Evolutionary conservation across 1,284 basidiomycete genomes (phyloP).

Genomic region (Cutaneotrichosporon cutaneum): DNA sequence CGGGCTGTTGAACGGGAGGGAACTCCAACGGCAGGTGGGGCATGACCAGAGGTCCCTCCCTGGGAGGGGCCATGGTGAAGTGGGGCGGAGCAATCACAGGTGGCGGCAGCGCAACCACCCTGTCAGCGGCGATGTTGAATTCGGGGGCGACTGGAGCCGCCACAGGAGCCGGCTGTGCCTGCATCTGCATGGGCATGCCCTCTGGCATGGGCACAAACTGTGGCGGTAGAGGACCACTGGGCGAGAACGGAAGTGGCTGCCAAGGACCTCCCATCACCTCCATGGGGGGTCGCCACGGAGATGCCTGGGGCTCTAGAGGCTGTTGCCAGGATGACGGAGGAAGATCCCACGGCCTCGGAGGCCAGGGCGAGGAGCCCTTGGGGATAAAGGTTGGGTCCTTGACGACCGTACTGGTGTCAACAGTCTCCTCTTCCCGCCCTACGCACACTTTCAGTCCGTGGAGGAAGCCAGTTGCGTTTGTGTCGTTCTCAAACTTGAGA

Average conservation of each 20-base stretch:
- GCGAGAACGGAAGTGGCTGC: neutral
- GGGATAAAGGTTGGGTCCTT: slow-evolving; percentile 20
- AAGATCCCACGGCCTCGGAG: neutral
- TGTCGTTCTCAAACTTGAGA: slow-evolving; percentile 64
- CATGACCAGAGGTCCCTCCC: neutral
- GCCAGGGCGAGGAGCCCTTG: slow-evolving; percentile 3
- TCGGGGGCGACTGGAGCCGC: neutral
- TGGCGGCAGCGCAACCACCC: neutral
- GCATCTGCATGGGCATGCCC: neutral
- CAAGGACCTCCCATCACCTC: neutral
- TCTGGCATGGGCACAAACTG: neutral
- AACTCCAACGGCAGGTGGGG: neutral
- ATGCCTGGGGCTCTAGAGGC: neutral
- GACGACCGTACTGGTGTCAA: slow-evolving; percentile 17
- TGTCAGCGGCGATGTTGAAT: neutral
- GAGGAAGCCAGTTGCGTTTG: slow-evolving; percentile 26
- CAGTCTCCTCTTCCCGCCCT: accelerated
- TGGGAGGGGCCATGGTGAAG: neutral
- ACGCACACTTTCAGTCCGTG: slow-evolving; percentile 46
- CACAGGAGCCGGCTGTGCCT: neutral
- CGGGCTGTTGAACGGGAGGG: neutral
- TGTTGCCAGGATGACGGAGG: neutral
- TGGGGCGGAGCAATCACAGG: no score
- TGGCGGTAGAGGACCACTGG: neutral
- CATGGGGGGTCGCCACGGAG: neutral